A percentile compares a stretch with the other conserved stretches of the same genome.
Conservation (phyloP, 2,329 filamentous ascomycete species). For the Exophiala phaeomuriformis region DNA sequence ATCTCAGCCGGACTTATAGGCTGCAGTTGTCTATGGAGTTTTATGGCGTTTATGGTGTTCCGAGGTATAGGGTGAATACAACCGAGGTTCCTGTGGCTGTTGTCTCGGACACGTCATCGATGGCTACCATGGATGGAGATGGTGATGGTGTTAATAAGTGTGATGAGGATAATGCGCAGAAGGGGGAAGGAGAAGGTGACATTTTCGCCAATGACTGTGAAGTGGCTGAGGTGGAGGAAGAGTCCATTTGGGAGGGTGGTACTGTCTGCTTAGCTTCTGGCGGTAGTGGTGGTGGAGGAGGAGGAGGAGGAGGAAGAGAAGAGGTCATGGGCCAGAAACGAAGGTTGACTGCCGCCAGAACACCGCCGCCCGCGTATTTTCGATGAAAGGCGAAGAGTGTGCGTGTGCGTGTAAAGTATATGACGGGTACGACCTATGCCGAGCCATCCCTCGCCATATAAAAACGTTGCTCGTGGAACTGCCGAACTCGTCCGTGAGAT, state of each 20-base stretch:
- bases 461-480: no score
- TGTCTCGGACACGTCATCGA: not conserved
- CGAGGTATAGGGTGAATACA: conserved; percentile 13
- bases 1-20: conserved; percentile 14
- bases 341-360: conserved; percentile 1
- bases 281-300: not conserved
- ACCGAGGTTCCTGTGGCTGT: conserved; percentile 10
- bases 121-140: conserved; percentile 5
- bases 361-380: conserved; percentile 20
- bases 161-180: no score
- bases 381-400: conserved; percentile 4
- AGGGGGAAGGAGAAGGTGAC: no score
- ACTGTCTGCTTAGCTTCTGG: no score
- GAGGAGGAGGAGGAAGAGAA: conserved; percentile 2
- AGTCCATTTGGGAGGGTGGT: no score
- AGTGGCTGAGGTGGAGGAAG: no score
- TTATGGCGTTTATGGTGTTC: conserved; percentile 14
- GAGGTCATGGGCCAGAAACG: not conserved
- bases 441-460: no score
- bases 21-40: conserved; percentile 15
- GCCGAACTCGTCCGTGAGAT: no score
- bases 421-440: no score
- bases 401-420: no score
- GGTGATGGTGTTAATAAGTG: not conserved
- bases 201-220: no score